Evolutionary conservation across 345 rosid species (phyloP).

Genomic region (Fremontodendron californicum): DNA sequence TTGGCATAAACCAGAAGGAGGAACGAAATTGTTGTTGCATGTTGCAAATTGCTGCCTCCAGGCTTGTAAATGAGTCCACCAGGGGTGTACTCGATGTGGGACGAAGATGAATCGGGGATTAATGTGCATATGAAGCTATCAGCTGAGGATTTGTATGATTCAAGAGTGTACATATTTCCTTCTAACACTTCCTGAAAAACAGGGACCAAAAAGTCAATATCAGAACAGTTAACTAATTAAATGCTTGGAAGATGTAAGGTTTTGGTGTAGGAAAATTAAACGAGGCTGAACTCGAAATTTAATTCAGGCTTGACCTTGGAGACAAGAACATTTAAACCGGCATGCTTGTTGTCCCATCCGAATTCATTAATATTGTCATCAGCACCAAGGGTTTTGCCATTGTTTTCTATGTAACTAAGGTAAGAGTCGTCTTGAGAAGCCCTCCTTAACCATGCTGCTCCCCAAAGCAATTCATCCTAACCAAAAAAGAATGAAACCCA

Average conservation of each 20-base stretch:
- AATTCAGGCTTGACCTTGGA: slow-evolving; percentile 67
- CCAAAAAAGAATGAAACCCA: not conserved
- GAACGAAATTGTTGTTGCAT: slow-evolving; percentile 83
- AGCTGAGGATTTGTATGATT: slow-evolving; percentile 84
- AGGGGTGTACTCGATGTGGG: slow-evolving; percentile 70
- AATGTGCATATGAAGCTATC: slow-evolving; percentile 98
- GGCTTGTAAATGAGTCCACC: slow-evolving; percentile 95
- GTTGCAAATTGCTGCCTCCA: slow-evolving; percentile 95
- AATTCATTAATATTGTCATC: slow-evolving; percentile 88
- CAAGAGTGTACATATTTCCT: slow-evolving; percentile 54
- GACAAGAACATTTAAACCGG: slow-evolving; percentile 85
- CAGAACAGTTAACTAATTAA: not conserved
- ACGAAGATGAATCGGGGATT: slow-evolving; percentile 65
- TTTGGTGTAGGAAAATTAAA: too few species aligned
- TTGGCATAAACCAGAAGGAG: slow-evolving; percentile 80
- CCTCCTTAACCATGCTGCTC: slow-evolving; percentile 90
- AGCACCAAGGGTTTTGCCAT: slow-evolving; percentile 84
- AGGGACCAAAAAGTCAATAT: not conserved
- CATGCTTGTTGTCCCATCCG: slow-evolving; percentile 98
- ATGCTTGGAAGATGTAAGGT: not conserved
- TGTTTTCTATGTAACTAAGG: slow-evolving; percentile 64
- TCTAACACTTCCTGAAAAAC: slow-evolving; percentile 63
- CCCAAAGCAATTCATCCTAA: slow-evolving; percentile 98
- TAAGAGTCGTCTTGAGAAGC: slow-evolving; percentile 62
- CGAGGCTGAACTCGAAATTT: too few species aligned